Percentiles rank a stretch among this genome's conserved stretches.
Evolutionary conservation across 2,329 filamentous ascomycete species (phyloP).

Genomic region (Didymella sp.): DNA sequence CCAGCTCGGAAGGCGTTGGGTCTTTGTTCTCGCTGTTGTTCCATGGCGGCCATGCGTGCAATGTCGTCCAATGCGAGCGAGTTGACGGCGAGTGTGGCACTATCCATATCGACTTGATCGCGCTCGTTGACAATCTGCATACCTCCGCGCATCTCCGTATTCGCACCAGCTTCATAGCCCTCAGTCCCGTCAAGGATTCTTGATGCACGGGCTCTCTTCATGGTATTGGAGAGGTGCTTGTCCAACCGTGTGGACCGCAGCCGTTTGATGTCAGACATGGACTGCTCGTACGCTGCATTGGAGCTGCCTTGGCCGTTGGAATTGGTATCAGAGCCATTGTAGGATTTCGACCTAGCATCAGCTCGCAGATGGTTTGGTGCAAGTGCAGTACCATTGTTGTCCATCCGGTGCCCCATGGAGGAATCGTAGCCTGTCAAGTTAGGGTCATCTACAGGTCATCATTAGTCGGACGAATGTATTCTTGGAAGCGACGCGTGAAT

Average conservation of each 20-base stretch:
- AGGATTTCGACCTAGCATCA: constrained; percentile 76
- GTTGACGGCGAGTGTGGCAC: constrained; percentile 88
- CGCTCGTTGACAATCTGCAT: constrained; percentile 84
- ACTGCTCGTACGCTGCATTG: constrained; percentile 81
- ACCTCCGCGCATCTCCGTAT: constrained; percentile 62
- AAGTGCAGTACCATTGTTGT: constrained; percentile 55
- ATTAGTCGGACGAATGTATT: constrained; percentile 43
- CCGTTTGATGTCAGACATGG: constrained; percentile 91
- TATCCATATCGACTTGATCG: constrained; percentile 74
- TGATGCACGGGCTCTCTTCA: constrained; percentile 87
- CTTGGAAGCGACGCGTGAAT: constrained; percentile 40
- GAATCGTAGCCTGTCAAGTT: constrained; percentile 71
- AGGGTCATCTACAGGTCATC: constrained; percentile 66
- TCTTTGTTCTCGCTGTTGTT: constrained; percentile 90
- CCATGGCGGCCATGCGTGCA: constrained; percentile 90
- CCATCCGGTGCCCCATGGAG: constrained; percentile 66
- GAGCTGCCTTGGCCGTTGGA: constrained; percentile 65
- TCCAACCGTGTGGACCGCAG: constrained; percentile 92
- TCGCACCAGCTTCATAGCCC: constrained; percentile 74
- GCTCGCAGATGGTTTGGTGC: constrained; percentile 65
- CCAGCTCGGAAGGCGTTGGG: constrained; percentile 80
- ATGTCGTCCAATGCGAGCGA: constrained; percentile 95
- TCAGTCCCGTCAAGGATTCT: constrained; percentile 90
- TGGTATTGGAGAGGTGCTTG: constrained; percentile 90
- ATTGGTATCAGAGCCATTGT: constrained; percentile 65